A percentile compares a stretch with the other conserved stretches of the same genome.
Conservation (phyloP, 257 asterid genomes). For the Solanum dulcamara region DNA sequence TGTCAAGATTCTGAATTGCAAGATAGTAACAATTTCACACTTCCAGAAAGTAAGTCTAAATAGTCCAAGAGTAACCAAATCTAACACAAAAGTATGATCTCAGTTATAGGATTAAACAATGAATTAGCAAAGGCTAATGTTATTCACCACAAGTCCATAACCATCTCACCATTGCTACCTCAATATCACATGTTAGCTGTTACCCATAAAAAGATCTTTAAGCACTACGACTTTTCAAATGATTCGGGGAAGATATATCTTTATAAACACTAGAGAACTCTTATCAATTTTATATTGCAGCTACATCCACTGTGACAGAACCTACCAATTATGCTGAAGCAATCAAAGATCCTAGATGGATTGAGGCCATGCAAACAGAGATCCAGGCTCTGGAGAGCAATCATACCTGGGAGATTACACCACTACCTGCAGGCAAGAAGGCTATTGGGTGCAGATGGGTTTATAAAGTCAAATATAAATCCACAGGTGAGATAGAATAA, state of each 20-base stretch:
- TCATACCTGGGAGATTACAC: no score
- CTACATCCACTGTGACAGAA: no score
- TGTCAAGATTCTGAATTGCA: background rate
- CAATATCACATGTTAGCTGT: background rate
- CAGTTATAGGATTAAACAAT: background rate
- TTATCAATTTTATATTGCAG: no score
- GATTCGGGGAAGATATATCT: background rate
- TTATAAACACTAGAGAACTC: background rate
- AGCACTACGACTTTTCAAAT: background rate
- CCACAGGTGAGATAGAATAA: no score
- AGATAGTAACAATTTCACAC: background rate
- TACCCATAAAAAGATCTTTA: background rate
- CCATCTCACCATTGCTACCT: background rate
- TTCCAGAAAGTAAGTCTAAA: background rate
- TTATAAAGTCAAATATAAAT: no score
- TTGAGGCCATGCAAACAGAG: no score
- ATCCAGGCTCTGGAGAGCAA: no score
- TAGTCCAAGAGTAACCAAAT: background rate
- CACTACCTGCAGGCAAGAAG: no score
- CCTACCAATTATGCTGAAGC: no score
- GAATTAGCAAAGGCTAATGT: background rate
- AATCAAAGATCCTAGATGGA: no score
- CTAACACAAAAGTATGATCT: background rate
- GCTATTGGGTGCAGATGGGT: no score
- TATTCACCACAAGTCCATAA: background rate